Percentiles rank a stretch among this genome's conserved stretches.
Evolutionary conservation across 768 basidiomycete genomes (phyloP).

Genomic region (Lentinula lateritia): DNA sequence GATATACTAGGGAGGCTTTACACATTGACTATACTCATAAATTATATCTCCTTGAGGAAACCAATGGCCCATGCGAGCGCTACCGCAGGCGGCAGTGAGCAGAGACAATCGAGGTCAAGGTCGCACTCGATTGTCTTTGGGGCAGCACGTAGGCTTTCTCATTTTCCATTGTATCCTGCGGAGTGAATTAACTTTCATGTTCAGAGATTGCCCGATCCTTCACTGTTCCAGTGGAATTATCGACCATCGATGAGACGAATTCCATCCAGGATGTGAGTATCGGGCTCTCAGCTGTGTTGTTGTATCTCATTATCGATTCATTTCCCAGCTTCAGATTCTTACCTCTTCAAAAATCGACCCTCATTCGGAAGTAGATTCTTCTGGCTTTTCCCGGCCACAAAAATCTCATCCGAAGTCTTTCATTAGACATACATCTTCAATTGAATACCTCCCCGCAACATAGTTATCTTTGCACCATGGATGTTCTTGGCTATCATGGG

Average conservation of each 20-base stretch:
- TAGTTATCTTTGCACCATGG: neutral
- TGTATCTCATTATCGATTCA: neutral
- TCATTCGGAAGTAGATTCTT: neutral
- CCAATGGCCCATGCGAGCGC: neutral
- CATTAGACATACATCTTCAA: neutral
- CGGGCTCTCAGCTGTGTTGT: too few relatives aligned
- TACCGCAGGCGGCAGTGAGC: neutral
- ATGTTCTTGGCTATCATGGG: neutral
- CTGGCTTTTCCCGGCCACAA: neutral
- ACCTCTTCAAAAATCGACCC: neutral
- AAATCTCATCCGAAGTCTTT: neutral
- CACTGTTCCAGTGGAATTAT: neutral
- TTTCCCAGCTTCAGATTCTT: neutral
- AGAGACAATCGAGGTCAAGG: neutral
- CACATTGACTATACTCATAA: slow-evolving; percentile 1
- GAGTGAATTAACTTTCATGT: neutral
- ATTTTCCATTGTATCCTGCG: neutral
- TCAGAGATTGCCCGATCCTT: neutral
- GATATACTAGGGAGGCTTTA: neutral
- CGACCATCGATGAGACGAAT: neutral
- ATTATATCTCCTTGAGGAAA: slow-evolving; percentile 1
- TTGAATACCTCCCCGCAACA: neutral
- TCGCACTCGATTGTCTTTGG: neutral
- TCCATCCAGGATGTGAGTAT: neutral
- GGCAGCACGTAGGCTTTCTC: neutral